Percentiles rank a stretch among this genome's conserved stretches.
phyloP scores from a whole-genome alignment of 441 rosid species.

The Gossypium laxum region DNA sequence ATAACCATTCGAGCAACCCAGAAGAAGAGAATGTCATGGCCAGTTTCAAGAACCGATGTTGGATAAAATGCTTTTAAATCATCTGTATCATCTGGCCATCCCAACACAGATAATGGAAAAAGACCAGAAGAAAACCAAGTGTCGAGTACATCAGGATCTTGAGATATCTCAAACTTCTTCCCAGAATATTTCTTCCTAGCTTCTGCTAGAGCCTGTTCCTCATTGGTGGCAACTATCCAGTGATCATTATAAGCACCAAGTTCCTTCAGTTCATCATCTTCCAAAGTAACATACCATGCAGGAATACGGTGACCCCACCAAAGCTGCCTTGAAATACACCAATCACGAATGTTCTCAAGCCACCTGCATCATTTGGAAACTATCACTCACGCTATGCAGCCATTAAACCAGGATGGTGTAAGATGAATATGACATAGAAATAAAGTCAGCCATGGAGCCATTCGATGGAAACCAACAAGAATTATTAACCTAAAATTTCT shows the following conservation, averaged over 20 bases:
- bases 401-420: not conserved
- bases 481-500: not conserved
- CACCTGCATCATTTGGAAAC: conserved; percentile 42
- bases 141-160: conserved; percentile 90
- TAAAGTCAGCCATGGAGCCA: not conserved
- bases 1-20: conserved; percentile 99
- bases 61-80: conserved; percentile 82
- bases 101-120: conserved; percentile 69
- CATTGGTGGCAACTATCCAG: conserved; percentile 76
- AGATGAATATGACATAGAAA: not conserved
- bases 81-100: conserved; percentile 85
- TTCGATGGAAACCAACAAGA: not conserved
- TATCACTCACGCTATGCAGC: not conserved
- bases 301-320: conserved; percentile 98
- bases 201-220: conserved; percentile 50
- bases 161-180: conserved; percentile 56
- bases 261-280: conserved; percentile 66
- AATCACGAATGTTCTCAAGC: conserved; percentile 92
- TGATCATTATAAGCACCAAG: conserved; percentile 68
- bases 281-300: conserved; percentile 78
- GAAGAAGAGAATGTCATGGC: conserved; percentile 86
- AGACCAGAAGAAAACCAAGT: conserved; percentile 96
- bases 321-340: conserved; percentile 94
- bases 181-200: conserved; percentile 52
- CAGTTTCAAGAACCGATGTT: conserved; percentile 84